Evolutionary conservation across 2,329 filamentous ascomycete species (phyloP).

Genomic region (Thielaviopsis populi): DNA sequence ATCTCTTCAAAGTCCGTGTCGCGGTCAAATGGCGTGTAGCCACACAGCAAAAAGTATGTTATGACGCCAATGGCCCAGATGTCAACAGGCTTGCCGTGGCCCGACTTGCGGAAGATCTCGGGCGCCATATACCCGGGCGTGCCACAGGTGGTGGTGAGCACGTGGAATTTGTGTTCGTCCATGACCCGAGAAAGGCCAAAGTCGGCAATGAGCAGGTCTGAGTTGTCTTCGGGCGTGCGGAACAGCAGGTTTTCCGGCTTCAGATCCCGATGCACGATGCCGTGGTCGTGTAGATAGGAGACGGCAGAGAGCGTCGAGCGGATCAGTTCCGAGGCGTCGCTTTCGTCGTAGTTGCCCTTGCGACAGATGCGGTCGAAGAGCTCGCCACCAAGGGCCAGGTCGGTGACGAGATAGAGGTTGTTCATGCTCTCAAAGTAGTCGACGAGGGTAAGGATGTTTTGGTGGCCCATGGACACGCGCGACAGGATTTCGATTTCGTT

Average conservation of each 20-base stretch:
- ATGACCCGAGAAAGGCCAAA: conserved; percentile 94
- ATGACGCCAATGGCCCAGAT: conserved; percentile 98
- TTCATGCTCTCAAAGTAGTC: conserved; percentile 99
- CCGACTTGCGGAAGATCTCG: conserved; percentile 97
- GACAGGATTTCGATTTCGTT: conserved; percentile 98
- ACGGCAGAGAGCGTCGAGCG: conserved; percentile 93
- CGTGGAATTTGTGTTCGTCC: conserved; percentile 98
- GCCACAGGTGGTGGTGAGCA: conserved; percentile 91
- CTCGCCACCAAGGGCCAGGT: conserved; percentile 89
- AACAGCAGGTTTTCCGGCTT: conserved; percentile 97
- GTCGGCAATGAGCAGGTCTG: conserved; percentile 90
- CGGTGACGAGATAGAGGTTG: conserved; percentile 95
- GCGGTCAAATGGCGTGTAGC: conserved; percentile 94
- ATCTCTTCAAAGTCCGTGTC: conserved; percentile 98
- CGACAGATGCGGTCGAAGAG: conserved; percentile 97
- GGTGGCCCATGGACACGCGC: conserved; percentile 96
- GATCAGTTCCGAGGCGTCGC: conserved; percentile 88
- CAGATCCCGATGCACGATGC: conserved; percentile 92
- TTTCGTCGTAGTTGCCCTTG: conserved; percentile 97
- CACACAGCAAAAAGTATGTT: conserved; percentile 94
- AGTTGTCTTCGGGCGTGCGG: conserved; percentile 92
- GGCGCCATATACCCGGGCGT: conserved; percentile 99
- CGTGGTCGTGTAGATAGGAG: conserved; percentile 94
- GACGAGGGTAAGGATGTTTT: conserved; percentile 92
- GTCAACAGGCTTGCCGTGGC: conserved; percentile 94